A percentile compares a stretch with the other conserved stretches of the same genome.
Evolutionary conservation across 371 early-diverging fungal genomes (phyloP).

Genomic region (Apophysomyces trapeziformis): DNA sequence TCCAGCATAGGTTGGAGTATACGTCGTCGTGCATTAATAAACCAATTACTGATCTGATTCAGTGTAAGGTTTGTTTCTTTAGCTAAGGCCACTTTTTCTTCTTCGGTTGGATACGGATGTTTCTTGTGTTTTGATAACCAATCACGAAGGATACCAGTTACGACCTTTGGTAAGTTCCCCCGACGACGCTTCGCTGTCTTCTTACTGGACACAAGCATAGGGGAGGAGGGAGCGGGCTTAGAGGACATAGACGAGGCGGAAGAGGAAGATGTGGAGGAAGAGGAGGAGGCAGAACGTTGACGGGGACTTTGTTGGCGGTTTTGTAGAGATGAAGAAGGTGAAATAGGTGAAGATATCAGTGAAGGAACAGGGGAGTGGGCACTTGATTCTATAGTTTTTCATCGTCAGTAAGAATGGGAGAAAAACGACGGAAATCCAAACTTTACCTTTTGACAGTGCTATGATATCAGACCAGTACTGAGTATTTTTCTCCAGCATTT

Average conservation of each 20-base stretch:
- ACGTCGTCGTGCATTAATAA: slow-evolving; percentile 82
- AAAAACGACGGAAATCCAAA: not conserved
- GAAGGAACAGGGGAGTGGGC: slow-evolving; percentile 41
- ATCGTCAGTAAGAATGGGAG: not conserved
- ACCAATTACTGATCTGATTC: slow-evolving; percentile 40
- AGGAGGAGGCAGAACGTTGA: slow-evolving; percentile 10
- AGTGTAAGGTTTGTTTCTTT: slow-evolving; percentile 67
- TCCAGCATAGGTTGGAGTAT: slow-evolving; percentile 56
- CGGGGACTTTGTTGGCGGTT: not conserved
- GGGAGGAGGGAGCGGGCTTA: not conserved
- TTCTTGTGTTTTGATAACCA: slow-evolving; percentile 78
- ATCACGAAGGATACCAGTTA: slow-evolving; percentile 66
- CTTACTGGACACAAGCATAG: not conserved
- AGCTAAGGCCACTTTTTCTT: slow-evolving; percentile 69
- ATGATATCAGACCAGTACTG: slow-evolving; percentile 40
- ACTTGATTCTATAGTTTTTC: slow-evolving; percentile 20
- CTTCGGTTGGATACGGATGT: slow-evolving; percentile 85
- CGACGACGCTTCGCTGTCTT: slow-evolving; percentile 49
- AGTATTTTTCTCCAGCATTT: slow-evolving; percentile 40
- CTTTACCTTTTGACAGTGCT: slow-evolving; percentile 32
- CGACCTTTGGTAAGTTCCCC: slow-evolving; percentile 65
- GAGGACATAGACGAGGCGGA: slow-evolving; percentile 6
- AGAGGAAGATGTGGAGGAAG: slow-evolving; percentile 3
- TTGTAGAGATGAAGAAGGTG: slow-evolving; percentile 23
- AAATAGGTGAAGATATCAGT: slow-evolving; percentile 33